These are phyloP conservation scores for Hemisphaericaspora xylofermentans DNA, from an alignment of 1,139 yeast genomes.

Conservation along the genomic window DNA sequence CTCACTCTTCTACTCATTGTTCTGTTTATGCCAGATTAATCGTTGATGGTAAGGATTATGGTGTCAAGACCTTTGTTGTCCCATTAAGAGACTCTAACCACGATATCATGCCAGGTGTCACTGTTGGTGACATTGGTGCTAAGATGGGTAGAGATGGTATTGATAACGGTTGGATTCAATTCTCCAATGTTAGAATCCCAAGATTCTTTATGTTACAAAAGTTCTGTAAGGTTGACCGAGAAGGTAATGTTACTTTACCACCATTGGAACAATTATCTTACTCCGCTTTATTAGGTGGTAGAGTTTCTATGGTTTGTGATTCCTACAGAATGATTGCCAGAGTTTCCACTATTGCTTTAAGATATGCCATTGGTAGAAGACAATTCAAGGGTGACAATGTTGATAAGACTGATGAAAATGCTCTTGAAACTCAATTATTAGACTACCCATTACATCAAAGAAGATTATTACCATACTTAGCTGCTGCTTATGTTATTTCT, in stretches of 20 bases:
- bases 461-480: slow-evolving; percentile 46
- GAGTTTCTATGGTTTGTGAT: slow-evolving; percentile 47
- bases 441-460: slow-evolving; percentile 51
- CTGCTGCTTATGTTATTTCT: slow-evolving; percentile 42
- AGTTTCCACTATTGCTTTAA: slow-evolving; percentile 42
- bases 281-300: slow-evolving; percentile 46
- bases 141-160: slow-evolving; percentile 53
- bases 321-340: slow-evolving; percentile 45
- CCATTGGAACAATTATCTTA: slow-evolving; percentile 49
- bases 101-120: slow-evolving; percentile 43
- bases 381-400: slow-evolving; percentile 38
- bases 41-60: slow-evolving; percentile 46
- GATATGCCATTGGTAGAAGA: slow-evolving; percentile 48
- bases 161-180: slow-evolving; percentile 53
- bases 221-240: slow-evolving; percentile 42
- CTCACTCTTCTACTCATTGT: slow-evolving; percentile 49
- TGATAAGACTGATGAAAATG: slow-evolving; percentile 21
- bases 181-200: slow-evolving; percentile 45
- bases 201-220: slow-evolving; percentile 49
- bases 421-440: slow-evolving; percentile 40
- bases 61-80: slow-evolving; percentile 49
- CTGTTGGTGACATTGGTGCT: slow-evolving; percentile 49
- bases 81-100: slow-evolving; percentile 48
- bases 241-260: slow-evolving; percentile 43
- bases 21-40: slow-evolving; percentile 44